Percentiles rank a stretch among this genome's conserved stretches.
Conservation (phyloP, 345 rosid species). For the Citrus hindsii region DNA sequence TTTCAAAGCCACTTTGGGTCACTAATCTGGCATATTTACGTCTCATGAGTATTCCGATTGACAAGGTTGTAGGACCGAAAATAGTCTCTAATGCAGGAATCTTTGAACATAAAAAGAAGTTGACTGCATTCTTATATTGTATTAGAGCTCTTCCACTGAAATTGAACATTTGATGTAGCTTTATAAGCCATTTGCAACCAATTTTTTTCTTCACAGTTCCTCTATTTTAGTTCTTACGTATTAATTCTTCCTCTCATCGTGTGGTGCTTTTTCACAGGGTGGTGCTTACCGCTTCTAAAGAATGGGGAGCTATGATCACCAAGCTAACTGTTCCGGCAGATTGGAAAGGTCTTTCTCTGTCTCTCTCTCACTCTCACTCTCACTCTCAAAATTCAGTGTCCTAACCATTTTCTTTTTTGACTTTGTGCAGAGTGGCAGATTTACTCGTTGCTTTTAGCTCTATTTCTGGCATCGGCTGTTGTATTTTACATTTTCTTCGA, state of each 20-base stretch:
- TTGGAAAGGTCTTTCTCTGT: slow-evolving; percentile 67
- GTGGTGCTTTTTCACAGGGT: slow-evolving; percentile 41
- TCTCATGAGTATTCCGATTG: not conserved
- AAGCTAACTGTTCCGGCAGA: slow-evolving; percentile 86
- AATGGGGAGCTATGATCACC: slow-evolving; percentile 86
- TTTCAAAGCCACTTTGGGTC: not conserved
- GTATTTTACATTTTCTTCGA: slow-evolving; percentile 75
- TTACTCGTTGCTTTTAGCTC: slow-evolving; percentile 61
- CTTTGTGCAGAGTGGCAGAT: slow-evolving; percentile 88
- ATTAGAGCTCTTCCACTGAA: not conserved
- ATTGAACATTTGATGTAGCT: not conserved
- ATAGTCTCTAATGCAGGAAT: not conserved
- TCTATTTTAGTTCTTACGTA: not conserved
- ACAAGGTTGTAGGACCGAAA: not conserved
- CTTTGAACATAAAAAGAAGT: not conserved
- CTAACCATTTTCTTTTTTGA: not conserved
- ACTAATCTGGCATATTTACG: not conserved
- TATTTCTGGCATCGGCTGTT: slow-evolving; percentile 79
- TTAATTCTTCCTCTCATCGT: not conserved
- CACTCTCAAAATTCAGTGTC: not conserved
- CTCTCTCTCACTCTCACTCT: slow-evolving; percentile 11
- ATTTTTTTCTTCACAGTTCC: not conserved
- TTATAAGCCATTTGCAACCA: not conserved
- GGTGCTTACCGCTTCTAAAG: slow-evolving; percentile 65
- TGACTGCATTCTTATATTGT: not conserved